phyloP scores from a whole-genome alignment of 345 rosid species.

The Geranium rotundifolium region DNA sequence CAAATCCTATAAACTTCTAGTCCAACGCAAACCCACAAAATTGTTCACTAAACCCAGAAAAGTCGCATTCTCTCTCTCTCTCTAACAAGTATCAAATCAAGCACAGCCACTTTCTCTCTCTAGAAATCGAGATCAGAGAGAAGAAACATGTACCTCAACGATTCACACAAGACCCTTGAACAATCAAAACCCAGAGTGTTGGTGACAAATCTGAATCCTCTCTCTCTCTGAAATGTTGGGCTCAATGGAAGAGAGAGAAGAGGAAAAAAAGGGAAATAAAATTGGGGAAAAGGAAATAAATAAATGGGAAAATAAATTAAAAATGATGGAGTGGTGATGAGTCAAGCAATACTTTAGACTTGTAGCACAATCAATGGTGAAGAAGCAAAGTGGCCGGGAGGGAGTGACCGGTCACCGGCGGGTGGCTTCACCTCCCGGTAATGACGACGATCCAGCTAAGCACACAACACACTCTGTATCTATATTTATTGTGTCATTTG shows the following conservation, averaged over 20 bases:
- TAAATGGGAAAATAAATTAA: background rate
- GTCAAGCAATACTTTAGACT: too few species aligned
- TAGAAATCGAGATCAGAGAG: background rate
- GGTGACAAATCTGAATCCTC: slow-evolving; percentile 18
- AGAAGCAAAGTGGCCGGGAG: background rate
- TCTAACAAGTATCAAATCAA: background rate
- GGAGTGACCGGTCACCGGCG: too few species aligned
- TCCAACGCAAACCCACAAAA: background rate
- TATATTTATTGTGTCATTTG: too few species aligned
- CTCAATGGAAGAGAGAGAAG: slow-evolving; percentile 13
- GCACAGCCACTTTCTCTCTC: background rate
- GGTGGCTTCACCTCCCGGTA: too few species aligned
- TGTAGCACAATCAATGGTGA: background rate
- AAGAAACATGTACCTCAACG: slow-evolving; percentile 1
- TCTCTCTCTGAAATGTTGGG: slow-evolving; percentile 9
- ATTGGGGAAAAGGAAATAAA: background rate
- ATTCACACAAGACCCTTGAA: background rate
- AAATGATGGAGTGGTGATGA: background rate
- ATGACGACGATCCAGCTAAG: too few species aligned
- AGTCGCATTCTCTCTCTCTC: background rate
- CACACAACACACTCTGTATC: too few species aligned
- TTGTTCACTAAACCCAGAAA: background rate
- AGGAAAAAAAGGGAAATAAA: background rate
- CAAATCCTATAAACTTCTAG: background rate
- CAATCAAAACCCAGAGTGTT: slow-evolving; percentile 1